Evolutionary conservation across 75 land plant species (phyloP).

Genomic region (Cryptomeria japonica): DNA sequence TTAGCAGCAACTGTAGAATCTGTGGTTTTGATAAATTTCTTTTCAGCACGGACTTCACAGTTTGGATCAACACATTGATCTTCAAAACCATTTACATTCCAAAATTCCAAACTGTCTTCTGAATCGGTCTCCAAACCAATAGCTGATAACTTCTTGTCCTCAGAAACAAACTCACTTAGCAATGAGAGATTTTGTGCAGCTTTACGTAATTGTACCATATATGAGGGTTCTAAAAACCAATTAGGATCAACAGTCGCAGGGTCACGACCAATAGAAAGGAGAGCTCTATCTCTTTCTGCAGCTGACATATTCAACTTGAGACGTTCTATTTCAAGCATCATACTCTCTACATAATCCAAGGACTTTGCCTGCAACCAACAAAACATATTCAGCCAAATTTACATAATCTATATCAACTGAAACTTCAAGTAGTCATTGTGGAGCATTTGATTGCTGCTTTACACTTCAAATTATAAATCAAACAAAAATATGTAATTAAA

Average conservation of each 20-base stretch:
- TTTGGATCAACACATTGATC: constrained; percentile 45
- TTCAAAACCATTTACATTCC: constrained; percentile 52
- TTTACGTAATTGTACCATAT: constrained; percentile 53
- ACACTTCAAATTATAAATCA: background rate
- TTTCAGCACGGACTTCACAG: constrained; percentile 64
- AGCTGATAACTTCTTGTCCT: constrained; percentile 66
- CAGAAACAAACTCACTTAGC: constrained; percentile 55
- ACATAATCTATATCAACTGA: background rate
- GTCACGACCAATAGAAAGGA: constrained; percentile 74
- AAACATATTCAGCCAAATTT: background rate
- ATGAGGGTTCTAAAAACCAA: constrained; percentile 45
- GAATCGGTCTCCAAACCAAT: constrained; percentile 52
- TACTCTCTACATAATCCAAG: constrained; percentile 61
- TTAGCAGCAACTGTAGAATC: constrained; percentile 8
- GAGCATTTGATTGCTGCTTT: background rate
- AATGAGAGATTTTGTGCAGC: constrained; percentile 60
- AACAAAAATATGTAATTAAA: background rate
- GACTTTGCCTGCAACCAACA: constrained; percentile 45
- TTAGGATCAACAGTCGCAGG: constrained; percentile 92
- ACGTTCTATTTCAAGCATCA: constrained; percentile 89
- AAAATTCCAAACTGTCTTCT: constrained; percentile 50
- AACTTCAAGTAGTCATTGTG: background rate
- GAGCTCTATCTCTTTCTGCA: constrained; percentile 91
- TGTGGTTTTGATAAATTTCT: background rate
- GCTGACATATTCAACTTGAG: constrained; percentile 75